Conservation (phyloP, 2,329 filamentous ascomycete species). For the Penicillium sp. region DNA sequence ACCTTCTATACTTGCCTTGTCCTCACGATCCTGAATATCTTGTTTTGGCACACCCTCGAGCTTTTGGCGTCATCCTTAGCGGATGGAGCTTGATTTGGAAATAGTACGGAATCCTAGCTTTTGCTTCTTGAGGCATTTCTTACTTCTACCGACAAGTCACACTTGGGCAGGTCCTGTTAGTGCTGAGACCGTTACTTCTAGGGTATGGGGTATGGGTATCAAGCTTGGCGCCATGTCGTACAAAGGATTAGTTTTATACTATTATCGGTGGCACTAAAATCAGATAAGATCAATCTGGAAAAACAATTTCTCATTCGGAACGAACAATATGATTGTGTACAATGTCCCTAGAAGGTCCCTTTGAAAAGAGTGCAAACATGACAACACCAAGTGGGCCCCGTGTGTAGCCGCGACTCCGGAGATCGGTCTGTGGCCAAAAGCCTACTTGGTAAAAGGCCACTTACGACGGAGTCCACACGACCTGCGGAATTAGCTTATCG, state of each 20-base stretch:
- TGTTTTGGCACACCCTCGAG: too few relatives aligned
- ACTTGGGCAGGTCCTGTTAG: not conserved
- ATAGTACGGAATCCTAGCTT: too few relatives aligned
- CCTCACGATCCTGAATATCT: too few relatives aligned
- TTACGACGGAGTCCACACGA: constrained; percentile 8
- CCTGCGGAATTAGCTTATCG: constrained; percentile 14
- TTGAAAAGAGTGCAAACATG: constrained; percentile 12
- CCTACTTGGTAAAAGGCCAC: constrained; percentile 3
- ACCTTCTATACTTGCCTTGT: too few relatives aligned
- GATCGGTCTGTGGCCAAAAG: constrained; percentile 3
- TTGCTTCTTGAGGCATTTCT: too few relatives aligned
- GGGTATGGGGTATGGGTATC: not conserved
- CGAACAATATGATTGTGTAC: not conserved
- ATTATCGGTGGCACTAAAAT: not conserved
- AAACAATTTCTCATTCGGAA: too few relatives aligned
- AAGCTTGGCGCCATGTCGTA: not conserved
- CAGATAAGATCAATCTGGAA: too few relatives aligned
- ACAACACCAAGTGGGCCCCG: constrained; percentile 11
- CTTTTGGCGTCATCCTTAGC: too few relatives aligned
- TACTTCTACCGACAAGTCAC: not conserved
- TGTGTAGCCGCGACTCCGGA: constrained; percentile 4
- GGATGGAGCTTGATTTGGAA: too few relatives aligned
- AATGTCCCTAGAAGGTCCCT: too few relatives aligned
- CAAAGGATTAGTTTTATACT: not conserved
- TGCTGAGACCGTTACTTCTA: not conserved